phyloP scores from a whole-genome alignment of 169 alveolate genomes.

The Haemoproteus tartakovskyi region DNA sequence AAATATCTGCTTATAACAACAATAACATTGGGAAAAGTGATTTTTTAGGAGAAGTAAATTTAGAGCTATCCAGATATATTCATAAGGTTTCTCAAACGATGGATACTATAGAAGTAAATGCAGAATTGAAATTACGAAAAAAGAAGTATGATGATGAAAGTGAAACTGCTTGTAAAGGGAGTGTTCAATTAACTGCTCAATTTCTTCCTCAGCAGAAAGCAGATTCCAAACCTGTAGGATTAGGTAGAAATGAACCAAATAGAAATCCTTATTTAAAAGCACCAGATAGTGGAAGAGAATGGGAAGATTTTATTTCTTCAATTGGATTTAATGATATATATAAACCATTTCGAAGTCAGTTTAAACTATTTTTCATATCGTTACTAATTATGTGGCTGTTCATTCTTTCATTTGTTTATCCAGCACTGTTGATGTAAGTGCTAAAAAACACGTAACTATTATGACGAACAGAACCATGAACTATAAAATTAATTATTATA shows the following conservation, averaged over 20 bases:
- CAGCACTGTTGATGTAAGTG: constrained; percentile 20
- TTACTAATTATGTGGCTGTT: constrained; percentile 27
- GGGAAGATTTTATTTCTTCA: constrained; percentile 87
- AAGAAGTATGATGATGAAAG: constrained; percentile 63
- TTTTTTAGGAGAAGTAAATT: constrained; percentile 86
- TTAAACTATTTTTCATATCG: constrained; percentile 40
- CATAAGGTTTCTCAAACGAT: constrained; percentile 80
- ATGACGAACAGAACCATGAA: too few species aligned
- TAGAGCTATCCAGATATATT: constrained; percentile 79
- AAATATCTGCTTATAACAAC: constrained; percentile 83
- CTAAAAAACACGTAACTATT: too few species aligned
- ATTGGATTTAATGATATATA: constrained; percentile 74
- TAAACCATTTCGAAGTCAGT: constrained; percentile 75
- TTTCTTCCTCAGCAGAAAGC: constrained; percentile 89
- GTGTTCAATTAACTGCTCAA: constrained; percentile 86
- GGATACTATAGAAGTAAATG: constrained; percentile 81
- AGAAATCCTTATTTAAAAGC: constrained; percentile 85
- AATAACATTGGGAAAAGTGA: constrained; percentile 84
- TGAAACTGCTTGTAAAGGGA: constrained; percentile 76
- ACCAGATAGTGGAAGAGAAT: constrained; percentile 88
- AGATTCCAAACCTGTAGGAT: constrained; percentile 85
- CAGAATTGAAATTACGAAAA: constrained; percentile 82
- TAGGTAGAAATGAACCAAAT: constrained; percentile 88
- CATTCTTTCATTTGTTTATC: constrained; percentile 46
- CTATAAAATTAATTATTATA: too few species aligned